Evolutionary conservation across 192 early-diverging fungal genomes (phyloP).

Genomic region (Podila horticola): DNA sequence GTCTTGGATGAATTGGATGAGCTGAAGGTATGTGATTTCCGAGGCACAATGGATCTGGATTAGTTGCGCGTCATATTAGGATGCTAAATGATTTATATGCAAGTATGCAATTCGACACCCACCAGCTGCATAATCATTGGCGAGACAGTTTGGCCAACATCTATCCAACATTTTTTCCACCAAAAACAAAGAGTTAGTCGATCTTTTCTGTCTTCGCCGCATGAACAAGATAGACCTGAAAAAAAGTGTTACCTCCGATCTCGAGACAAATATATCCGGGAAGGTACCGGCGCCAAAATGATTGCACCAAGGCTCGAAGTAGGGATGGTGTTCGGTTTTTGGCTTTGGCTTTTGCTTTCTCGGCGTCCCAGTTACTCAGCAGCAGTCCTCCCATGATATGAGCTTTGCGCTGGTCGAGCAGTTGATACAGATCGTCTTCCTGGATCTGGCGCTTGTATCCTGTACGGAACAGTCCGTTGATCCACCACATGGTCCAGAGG

Average conservation of each 20-base stretch:
- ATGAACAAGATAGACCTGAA: not conserved
- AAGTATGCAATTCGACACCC: not conserved
- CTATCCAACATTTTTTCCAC: not conserved
- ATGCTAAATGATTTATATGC: no score
- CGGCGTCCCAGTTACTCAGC: conserved; percentile 10
- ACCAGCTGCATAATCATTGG: conserved; percentile 12
- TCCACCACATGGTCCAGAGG: conserved; percentile 31
- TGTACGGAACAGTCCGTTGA: conserved; percentile 28
- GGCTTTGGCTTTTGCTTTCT: not conserved
- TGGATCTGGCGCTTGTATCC: conserved; percentile 34
- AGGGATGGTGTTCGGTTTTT: conserved; percentile 12
- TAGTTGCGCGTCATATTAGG: not conserved
- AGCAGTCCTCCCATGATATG: conserved; percentile 1
- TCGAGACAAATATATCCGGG: conserved; percentile 15
- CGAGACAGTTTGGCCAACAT: conserved; percentile 5
- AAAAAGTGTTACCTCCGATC: conserved; percentile 12
- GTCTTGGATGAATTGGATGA: conserved; percentile 14
- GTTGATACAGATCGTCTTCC: conserved; percentile 46
- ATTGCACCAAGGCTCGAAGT: conserved; percentile 1
- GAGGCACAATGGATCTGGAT: not conserved
- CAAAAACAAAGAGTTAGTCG: not conserved
- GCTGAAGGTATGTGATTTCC: not conserved
- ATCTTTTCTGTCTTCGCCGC: no score
- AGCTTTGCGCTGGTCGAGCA: conserved; percentile 27
- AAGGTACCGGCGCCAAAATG: conserved; percentile 16